Base-by-base conservation (phyloP, 164 flowering plant species). In the Magnolia sinica region DNA sequence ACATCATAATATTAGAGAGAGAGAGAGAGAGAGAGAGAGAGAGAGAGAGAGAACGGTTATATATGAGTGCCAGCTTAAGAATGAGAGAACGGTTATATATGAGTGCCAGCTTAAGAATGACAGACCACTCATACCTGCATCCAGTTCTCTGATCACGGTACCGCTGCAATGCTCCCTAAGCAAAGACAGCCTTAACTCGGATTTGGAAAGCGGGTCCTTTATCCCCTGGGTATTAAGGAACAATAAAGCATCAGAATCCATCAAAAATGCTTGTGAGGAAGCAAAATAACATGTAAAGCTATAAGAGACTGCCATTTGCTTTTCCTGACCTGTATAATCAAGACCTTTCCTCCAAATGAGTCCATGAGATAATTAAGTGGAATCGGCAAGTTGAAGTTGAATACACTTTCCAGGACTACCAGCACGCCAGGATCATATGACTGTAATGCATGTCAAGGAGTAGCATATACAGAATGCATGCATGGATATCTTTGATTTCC, bases 361-460 rank as follows among this genome's bases (percentile, higher is more conserved):
- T 87, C 82, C 74, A 92, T 73, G 52, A 94, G 94, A 86, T 85
- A 90, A 74, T 94, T 94, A 5, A 91, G 83, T 70, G 98, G 97
- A 77, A 94, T 79, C 7, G 93, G 87, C 16, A 91, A 89, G 78
- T 89, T 83, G 77, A 92, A 87, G 84, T 83, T 84, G 86, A 94
- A 90, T 50, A 92, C 83, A 73, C 95, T 91, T 85, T 92, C 98
- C 74, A 92, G 78, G 64, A 90, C 91, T 64, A 78, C 80, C 51
- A 80, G 73, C 51, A 78, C 94, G 14, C 98, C 97, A 64, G 98
- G 98, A 83, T 94, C 98, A 82, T 86, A 50, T 1, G 98, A 92
- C 98, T 92, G 24, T 8, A 68, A 50, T 50, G 22, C 65, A 29
- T 70, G 80, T 88, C 76, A 90, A 88, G 91, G 86, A 51, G 86